These are phyloP conservation scores for Crucibulum laeve DNA, from an alignment of 768 basidiomycete genomes.

Conservation along the genomic window DNA sequence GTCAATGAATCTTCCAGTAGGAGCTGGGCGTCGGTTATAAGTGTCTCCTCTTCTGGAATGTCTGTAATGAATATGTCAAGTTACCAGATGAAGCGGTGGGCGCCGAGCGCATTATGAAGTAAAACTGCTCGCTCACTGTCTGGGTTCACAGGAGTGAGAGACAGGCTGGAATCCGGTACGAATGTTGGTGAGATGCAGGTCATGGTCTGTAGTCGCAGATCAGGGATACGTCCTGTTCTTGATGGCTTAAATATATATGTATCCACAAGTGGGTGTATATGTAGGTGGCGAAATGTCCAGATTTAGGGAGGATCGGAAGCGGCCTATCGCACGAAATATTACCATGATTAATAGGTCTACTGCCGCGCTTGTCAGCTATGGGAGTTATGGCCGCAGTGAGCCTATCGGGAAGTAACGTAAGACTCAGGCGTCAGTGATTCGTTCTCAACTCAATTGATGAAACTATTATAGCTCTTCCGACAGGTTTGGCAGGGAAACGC, in stretches of 20 bases:
- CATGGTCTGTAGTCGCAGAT: neutral
- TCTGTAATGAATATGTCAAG: slow-evolving; percentile 30
- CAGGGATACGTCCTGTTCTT: neutral
- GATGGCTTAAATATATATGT: no score
- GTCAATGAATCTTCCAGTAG: slow-evolving; percentile 38
- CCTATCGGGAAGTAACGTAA: neutral
- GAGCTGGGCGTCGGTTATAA: slow-evolving; percentile 37
- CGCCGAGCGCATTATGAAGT: no score
- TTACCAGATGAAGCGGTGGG: no score
- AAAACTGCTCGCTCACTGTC: no score
- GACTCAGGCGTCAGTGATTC: neutral
- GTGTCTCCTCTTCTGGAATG: slow-evolving; percentile 41
- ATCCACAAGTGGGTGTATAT: no score
- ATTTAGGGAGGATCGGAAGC: no score
- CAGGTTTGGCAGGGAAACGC: neutral
- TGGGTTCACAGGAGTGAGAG: neutral
- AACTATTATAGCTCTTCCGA: neutral
- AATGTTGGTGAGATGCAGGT: neutral
- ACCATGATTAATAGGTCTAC: no score
- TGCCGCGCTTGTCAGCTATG: no score
- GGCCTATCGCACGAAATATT: no score
- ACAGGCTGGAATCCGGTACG: neutral
- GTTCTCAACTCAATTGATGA: neutral
- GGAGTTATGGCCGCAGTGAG: neutral
- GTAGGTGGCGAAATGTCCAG: no score